Conservation (phyloP, 352 stramenopile genomes). For the Globisporangium polare region DNA sequence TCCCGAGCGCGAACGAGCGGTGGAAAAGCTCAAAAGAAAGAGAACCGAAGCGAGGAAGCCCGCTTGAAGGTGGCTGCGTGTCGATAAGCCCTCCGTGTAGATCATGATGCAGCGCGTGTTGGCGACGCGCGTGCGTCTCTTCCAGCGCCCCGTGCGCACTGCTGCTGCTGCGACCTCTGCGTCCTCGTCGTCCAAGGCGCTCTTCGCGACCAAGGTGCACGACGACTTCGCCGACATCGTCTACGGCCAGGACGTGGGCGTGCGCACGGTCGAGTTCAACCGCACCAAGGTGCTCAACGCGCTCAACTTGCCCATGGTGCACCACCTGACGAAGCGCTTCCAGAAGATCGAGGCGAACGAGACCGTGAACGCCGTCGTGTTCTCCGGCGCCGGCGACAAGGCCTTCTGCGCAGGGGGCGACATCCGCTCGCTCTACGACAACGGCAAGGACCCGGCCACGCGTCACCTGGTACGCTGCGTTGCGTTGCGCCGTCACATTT, state of each 20-base stretch:
- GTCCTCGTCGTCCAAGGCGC: not conserved
- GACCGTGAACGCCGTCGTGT: constrained; percentile 78
- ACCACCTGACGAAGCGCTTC: constrained; percentile 86
- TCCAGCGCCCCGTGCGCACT: constrained; percentile 49
- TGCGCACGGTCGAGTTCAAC: constrained; percentile 89
- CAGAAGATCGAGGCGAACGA: constrained; percentile 75
- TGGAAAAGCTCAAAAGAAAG: not conserved
- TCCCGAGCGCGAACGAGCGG: constrained; percentile 5
- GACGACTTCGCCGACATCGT: constrained; percentile 65
- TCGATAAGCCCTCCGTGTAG: not conserved
- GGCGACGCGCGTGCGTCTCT: constrained; percentile 46
- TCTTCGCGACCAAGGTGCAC: constrained; percentile 35
- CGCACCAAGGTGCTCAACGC: constrained; percentile 91
- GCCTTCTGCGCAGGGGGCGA: constrained; percentile 96
- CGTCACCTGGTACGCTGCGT: constrained; percentile 44
- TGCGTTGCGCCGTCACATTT: too few relatives aligned
- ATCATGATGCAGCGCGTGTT: constrained; percentile 44
- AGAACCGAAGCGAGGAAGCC: constrained; percentile 1
- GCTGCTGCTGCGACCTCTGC: not conserved
- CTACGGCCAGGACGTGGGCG: constrained; percentile 71
- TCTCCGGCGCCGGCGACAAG: constrained; percentile 75
- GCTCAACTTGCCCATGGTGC: constrained; percentile 89
- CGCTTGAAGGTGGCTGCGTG: not conserved
- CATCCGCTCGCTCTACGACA: constrained; percentile 89
- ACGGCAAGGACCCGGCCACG: constrained; percentile 66